phyloP scores from a whole-genome alignment of 345 rosid species.

The Moricandia moricandioides region DNA sequence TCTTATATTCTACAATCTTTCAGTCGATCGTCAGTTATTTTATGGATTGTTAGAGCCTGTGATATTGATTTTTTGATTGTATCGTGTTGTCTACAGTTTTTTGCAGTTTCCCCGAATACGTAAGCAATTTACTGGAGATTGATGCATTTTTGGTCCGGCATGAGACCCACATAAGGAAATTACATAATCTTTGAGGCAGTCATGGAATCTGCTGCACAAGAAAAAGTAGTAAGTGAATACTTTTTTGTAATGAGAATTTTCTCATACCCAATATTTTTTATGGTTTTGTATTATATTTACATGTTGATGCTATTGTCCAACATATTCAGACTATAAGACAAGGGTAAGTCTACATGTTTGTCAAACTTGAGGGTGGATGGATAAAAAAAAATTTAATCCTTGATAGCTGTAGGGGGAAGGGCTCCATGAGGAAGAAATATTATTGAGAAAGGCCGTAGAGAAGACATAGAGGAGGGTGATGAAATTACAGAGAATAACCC shows the following conservation, averaged over 20 bases:
- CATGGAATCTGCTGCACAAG: neutral
- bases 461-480: neutral
- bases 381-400: neutral
- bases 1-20: neutral
- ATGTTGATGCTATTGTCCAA: neutral
- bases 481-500: neutral
- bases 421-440: neutral
- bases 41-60: neutral
- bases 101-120: neutral
- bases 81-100: neutral
- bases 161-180: neutral
- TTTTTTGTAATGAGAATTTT: no score
- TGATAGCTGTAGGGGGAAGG: neutral
- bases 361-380: neutral
- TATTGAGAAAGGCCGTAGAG: neutral
- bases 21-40: neutral
- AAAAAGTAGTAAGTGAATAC: no score
- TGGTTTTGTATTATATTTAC: no score
- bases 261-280: no score
- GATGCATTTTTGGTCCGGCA: neutral
- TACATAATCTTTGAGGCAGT: neutral
- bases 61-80: neutral
- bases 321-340: neutral
- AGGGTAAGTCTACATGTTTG: neutral
- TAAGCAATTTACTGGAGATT: neutral